A percentile compares a stretch with the other conserved stretches of the same genome.
Conservation (phyloP, 2,329 filamentous ascomycete species). For the Neurospora crassa region DNA sequence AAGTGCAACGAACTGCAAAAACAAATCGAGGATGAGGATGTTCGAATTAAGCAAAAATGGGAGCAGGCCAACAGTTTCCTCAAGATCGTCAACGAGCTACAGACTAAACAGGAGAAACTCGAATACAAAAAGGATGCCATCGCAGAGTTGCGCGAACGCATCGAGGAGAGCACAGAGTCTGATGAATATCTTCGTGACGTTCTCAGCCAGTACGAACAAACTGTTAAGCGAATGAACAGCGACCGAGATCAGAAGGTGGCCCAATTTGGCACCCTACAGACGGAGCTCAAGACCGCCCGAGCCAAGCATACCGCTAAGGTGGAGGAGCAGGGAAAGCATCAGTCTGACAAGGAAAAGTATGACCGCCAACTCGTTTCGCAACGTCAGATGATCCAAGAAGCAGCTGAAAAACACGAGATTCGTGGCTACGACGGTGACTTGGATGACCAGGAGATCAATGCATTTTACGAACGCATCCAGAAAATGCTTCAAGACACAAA, state of each 20-base stretch:
- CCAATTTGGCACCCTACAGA: constrained; percentile 57
- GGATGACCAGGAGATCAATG: constrained; percentile 59
- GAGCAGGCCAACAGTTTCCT: constrained; percentile 65
- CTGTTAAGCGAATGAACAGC: constrained; percentile 54
- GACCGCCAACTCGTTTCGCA: constrained; percentile 69
- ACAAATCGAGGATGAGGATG: constrained; percentile 47
- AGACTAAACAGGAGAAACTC: constrained; percentile 67
- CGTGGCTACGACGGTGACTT: constrained; percentile 76
- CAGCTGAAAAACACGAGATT: constrained; percentile 67
- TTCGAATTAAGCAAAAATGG: constrained; percentile 52
- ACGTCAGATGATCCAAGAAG: constrained; percentile 64
- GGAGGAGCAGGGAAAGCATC: constrained; percentile 63
- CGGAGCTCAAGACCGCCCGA: constrained; percentile 34
- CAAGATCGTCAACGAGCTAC: constrained; percentile 63
- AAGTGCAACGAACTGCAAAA: constrained; percentile 48
- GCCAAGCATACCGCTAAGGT: constrained; percentile 41
- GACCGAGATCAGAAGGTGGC: constrained; percentile 54
- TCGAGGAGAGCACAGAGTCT: constrained; percentile 69
- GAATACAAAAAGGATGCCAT: constrained; percentile 61
- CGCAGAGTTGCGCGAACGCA: constrained; percentile 57
- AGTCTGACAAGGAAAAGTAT: constrained; percentile 80
- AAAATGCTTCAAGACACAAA: constrained; percentile 72
- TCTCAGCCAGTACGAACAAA: constrained; percentile 68
- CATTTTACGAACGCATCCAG: constrained; percentile 70
- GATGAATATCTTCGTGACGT: constrained; percentile 66